phyloP scores from a whole-genome alignment of 2,329 filamentous ascomycete species.

The Teratosphaeriaceae sp. region DNA sequence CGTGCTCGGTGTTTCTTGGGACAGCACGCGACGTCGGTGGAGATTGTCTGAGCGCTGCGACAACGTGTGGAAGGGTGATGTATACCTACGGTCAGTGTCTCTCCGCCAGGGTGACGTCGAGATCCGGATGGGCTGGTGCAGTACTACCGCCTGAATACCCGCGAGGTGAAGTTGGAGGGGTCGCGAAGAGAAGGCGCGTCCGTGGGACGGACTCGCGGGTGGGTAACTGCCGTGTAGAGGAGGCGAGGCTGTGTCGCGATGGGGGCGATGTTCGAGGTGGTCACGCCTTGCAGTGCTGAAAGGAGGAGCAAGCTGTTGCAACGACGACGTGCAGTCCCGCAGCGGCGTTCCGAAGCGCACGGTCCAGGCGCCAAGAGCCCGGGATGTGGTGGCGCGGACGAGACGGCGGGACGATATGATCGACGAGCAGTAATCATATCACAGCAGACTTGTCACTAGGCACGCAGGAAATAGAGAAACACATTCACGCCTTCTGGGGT shows the following conservation, averaged over 20 bases:
- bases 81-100: constrained; percentile 3
- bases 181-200: not conserved
- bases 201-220: not conserved
- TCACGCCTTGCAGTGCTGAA: not conserved
- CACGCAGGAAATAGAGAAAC: no score
- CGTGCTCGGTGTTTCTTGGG: not conserved
- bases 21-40: not conserved
- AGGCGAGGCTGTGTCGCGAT: not conserved
- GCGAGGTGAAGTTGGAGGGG: not conserved
- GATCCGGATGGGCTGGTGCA: not conserved
- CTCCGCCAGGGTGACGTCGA: constrained; percentile 1
- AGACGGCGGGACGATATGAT: no score
- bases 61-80: not conserved
- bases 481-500: no score
- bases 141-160: not conserved
- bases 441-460: no score
- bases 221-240: not conserved
- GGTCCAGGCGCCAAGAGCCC: not conserved
- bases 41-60: not conserved
- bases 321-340: not conserved
- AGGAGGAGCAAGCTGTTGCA: not conserved
- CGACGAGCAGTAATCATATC: no score
- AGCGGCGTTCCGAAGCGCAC: not conserved
- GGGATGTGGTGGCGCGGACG: no score
- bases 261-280: not conserved